Evolutionary conservation across 2,329 filamentous ascomycete genomes (phyloP), one percentile per base, ranked within the genome.

Genomic region (Ceratocystiopsis brevicomis): DNA sequence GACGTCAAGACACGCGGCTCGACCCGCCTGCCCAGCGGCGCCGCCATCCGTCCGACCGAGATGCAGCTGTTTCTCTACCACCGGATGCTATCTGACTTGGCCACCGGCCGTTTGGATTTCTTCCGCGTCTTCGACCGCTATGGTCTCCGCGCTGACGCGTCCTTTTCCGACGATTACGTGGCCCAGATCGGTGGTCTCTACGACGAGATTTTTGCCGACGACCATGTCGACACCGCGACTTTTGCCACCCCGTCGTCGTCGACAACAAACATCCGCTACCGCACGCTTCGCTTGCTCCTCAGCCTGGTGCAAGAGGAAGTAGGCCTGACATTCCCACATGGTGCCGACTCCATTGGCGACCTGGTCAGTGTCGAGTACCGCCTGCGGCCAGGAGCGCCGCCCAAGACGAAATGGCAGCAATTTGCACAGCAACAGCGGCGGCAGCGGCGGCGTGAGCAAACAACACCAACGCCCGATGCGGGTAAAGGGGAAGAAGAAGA

Each of bases 61-160:
- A 78, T 95, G 47, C 90, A 98, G 56, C 66, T 96, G 0, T 86
- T 92, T 59, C 65, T 96, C 0, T 98, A 96, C 56, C 86, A 88
- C 50, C 77, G 78, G 21, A 76, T 96, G 43, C 66, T 98, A n/a
- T 74, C 77, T 11, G 69, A 77, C 3, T 74, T 96, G 53, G 82
- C 80, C 1, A 69, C 73, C 0, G 78, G 78, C 41, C 68, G 70
- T 9, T 67, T 94, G 0, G 73, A 85, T 45, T 82, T 85, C 34
- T 59, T 73, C 17, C 61, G 66, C 0, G 66, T 96, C 1, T 76
- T 88, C 45, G 57, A 66, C 8, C 77, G 86, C 1, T 92, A 94
- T 51, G 65, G 68, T 0, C 64, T 95, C 9, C 67, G 83, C 30
- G 59, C 73, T 0, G 62, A 79, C 14, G 67, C 67, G 3, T 56